These are phyloP conservation scores for Agaricus blazei DNA, from an alignment of 768 basidiomycete genomes.

Conservation along the genomic window DNA sequence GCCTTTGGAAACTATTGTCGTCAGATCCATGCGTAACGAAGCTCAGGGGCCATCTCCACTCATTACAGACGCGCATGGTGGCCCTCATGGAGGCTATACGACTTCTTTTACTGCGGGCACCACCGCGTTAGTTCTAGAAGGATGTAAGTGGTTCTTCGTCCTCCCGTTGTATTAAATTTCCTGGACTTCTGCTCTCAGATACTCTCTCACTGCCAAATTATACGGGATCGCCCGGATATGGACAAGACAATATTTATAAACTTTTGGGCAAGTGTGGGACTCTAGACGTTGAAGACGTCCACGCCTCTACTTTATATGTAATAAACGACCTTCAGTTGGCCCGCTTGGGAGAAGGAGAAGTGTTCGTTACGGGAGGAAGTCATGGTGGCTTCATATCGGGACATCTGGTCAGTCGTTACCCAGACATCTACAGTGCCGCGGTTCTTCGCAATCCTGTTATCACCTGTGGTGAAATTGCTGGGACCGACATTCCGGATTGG, in stretches of 20 bases:
- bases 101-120: conserved; percentile 42
- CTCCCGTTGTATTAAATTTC: background rate
- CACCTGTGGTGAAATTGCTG: conserved; percentile 48
- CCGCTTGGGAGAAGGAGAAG: conserved; percentile 40
- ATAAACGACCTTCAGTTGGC: conserved; percentile 42
- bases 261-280: conserved; percentile 57
- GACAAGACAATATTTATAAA: conserved; percentile 50
- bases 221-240: conserved; percentile 63
- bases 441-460: conserved; percentile 69
- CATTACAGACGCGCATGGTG: conserved; percentile 56
- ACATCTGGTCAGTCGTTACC: conserved; percentile 59
- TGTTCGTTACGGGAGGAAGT: conserved; percentile 58
- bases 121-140: conserved; percentile 48
- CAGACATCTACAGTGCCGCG: conserved; percentile 56
- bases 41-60: conserved; percentile 27
- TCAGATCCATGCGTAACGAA: conserved; percentile 25
- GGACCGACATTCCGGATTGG: conserved; percentile 72
- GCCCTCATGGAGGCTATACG: conserved; percentile 47
- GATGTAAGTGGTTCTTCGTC: conserved; percentile 40
- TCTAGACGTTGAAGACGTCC: conserved; percentile 63
- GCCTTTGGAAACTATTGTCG: conserved; percentile 52
- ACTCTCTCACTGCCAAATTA: conserved; percentile 62
- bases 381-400: conserved; percentile 66
- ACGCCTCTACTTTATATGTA: conserved; percentile 48
- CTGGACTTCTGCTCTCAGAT: conserved; percentile 29